Conservation (phyloP, 441 rosid genomes). For the Omphalea diandra region DNA sequence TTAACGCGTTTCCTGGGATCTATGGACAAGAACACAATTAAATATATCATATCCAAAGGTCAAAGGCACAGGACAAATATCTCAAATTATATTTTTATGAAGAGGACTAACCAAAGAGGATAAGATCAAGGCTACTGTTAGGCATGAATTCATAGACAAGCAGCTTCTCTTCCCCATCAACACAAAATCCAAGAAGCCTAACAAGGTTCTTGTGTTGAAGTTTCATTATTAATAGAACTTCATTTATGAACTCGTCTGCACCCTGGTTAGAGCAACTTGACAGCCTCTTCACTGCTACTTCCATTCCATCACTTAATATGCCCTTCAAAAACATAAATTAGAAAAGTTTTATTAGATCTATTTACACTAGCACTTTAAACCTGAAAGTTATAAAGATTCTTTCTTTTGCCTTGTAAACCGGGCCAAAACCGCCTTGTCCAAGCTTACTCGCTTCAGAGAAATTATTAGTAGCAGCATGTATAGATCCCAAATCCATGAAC, state of each 20-base stretch:
- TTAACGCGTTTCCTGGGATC: slow-evolving; percentile 28
- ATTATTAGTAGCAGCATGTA: slow-evolving; percentile 25
- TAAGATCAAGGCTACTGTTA: slow-evolving; percentile 37
- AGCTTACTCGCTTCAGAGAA: slow-evolving; percentile 32
- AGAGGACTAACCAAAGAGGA: slow-evolving; percentile 36
- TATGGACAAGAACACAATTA: not conserved
- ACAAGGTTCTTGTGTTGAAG: slow-evolving; percentile 45
- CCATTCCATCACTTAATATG: slow-evolving; percentile 34
- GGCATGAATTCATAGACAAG: slow-evolving; percentile 44
- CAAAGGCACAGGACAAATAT: no score
- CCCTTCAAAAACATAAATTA: slow-evolving; percentile 26
- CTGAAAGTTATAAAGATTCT: not conserved
- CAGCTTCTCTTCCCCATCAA: slow-evolving; percentile 31
- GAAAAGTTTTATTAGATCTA: not conserved
- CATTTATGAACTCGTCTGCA: slow-evolving; percentile 34
- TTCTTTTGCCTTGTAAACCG: slow-evolving; percentile 36
- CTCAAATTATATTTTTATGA: no score
- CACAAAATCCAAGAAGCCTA: slow-evolving; percentile 40
- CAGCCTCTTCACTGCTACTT: slow-evolving; percentile 49
- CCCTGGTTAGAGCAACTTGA: slow-evolving; percentile 40
- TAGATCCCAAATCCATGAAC: slow-evolving; percentile 10
- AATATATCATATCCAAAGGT: not conserved
- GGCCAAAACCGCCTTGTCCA: slow-evolving; percentile 44
- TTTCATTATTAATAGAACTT: slow-evolving; percentile 36
- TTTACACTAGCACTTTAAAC: slow-evolving; percentile 13